A percentile compares a stretch with the other conserved stretches of the same genome.
Evolutionary conservation across 176 grass and related monocot genomes (phyloP).

Genomic region (Dactylis glomerata): DNA sequence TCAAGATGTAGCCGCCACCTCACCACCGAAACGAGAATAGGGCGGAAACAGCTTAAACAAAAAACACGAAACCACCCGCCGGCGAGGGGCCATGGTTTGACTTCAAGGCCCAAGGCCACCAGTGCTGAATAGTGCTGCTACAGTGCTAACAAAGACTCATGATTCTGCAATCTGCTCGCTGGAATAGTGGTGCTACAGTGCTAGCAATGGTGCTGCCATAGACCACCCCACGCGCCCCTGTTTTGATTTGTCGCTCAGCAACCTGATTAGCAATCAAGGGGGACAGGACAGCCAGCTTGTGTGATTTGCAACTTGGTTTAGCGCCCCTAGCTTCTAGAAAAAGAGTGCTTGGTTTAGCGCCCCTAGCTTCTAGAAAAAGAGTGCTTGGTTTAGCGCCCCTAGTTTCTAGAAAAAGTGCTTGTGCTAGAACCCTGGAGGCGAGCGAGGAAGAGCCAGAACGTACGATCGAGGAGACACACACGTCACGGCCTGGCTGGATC

Average conservation of each 20-base stretch:
- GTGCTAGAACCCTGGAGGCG: no score
- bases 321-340: constrained; percentile 8
- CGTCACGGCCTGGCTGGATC: not conserved
- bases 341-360: not conserved
- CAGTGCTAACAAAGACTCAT: no score
- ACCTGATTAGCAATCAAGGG: not conserved
- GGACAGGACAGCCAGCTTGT: constrained; percentile 8
- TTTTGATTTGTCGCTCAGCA: not conserved
- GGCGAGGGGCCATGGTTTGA: no score
- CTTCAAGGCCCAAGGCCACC: no score
- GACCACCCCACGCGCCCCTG: not conserved
- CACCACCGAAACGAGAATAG: no score
- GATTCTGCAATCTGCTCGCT: not conserved
- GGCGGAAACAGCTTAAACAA: no score
- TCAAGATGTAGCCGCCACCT: no score
- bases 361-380: constrained; percentile 15
- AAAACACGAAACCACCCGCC: no score
- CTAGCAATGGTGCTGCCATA: no score
- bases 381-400: not conserved
- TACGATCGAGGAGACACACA: not conserved
- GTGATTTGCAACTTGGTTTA: constrained; percentile 31
- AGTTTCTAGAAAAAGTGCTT: constrained; percentile 4
- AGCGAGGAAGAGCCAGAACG: not conserved
- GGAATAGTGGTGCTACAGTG: not conserved
- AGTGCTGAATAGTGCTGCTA: no score